These are phyloP conservation scores for Microcera coccophila DNA, from an alignment of 2,329 filamentous ascomycete genomes.

Conservation along the genomic window DNA sequence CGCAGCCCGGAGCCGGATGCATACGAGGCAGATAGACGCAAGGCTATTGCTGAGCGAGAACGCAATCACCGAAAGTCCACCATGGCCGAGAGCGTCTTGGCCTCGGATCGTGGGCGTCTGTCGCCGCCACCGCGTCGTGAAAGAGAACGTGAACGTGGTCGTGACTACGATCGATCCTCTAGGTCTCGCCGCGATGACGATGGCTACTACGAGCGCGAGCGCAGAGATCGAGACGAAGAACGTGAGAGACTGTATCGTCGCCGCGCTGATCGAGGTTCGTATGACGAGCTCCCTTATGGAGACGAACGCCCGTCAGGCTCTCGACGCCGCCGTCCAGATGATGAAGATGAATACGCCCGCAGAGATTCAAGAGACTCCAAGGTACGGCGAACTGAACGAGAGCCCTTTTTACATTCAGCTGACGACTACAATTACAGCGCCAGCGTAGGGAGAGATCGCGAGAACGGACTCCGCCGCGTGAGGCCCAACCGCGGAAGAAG, in stretches of 20 bases:
- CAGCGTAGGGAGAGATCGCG: constrained; percentile 54
- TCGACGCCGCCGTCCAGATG: constrained; percentile 73
- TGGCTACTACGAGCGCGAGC: constrained; percentile 77
- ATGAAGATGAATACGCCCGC: constrained; percentile 66
- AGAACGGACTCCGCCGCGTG: constrained; percentile 59
- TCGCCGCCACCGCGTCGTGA: constrained; percentile 41
- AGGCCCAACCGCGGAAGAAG: constrained; percentile 54
- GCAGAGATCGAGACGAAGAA: constrained; percentile 84
- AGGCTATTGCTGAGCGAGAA: constrained; percentile 90
- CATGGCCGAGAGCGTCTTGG: constrained; percentile 61
- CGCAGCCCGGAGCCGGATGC: constrained; percentile 89
- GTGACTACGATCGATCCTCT: constrained; percentile 46
- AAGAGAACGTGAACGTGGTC: constrained; percentile 40
- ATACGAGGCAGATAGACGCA: constrained; percentile 92
- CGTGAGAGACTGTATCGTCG: constrained; percentile 84
- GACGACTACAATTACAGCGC: constrained; percentile 44
- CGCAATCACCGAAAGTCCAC: constrained; percentile 82
- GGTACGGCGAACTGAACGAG: constrained; percentile 37
- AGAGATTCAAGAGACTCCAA: constrained; percentile 66
- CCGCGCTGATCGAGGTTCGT: constrained; percentile 68
- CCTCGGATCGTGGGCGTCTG: constrained; percentile 46
- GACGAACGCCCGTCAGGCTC: constrained; percentile 64
- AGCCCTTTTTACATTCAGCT: neutral
- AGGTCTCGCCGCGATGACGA: constrained; percentile 59
- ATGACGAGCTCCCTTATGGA: constrained; percentile 89